phyloP scores from a whole-genome alignment of 1,139 yeast genomes.

The Zygosaccharomyces sapae region DNA sequence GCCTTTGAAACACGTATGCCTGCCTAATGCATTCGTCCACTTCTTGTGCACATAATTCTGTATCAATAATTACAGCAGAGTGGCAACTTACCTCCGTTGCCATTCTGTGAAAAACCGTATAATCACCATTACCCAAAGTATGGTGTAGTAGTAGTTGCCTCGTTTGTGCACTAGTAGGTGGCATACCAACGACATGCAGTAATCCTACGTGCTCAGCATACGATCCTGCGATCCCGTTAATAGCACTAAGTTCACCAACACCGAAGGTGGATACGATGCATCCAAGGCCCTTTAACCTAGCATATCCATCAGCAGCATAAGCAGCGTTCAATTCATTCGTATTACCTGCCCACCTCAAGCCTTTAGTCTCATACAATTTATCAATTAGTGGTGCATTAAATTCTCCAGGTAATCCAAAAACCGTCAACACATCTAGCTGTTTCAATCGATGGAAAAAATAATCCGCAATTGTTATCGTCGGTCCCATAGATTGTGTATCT shows the following conservation, averaged over 20 bases:
- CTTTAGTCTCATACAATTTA: conserved; percentile 49
- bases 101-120: conserved; percentile 69
- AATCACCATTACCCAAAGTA: conserved; percentile 79
- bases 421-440: conserved; percentile 50
- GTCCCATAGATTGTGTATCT: not conserved
- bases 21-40: conserved; percentile 67
- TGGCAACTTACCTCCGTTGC: conserved; percentile 62
- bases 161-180: conserved; percentile 55
- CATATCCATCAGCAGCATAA: conserved; percentile 44
- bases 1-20: conserved; percentile 68
- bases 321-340: conserved; percentile 62
- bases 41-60: conserved; percentile 55
- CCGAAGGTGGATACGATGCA: conserved; percentile 62
- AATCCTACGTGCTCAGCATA: conserved; percentile 59
- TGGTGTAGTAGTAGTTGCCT: conserved; percentile 53
- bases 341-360: conserved; percentile 58
- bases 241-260: conserved; percentile 60
- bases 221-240: conserved; percentile 57
- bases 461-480: conserved; percentile 44
- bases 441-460: conserved; percentile 54
- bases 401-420: conserved; percentile 66
- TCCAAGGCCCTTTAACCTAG: conserved; percentile 53
- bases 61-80: conserved; percentile 55
- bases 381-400: conserved; percentile 56
- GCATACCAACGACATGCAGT: conserved; percentile 54